Conservation (phyloP, 148 eudicot genomes). For the Linanthus parryae region DNA sequence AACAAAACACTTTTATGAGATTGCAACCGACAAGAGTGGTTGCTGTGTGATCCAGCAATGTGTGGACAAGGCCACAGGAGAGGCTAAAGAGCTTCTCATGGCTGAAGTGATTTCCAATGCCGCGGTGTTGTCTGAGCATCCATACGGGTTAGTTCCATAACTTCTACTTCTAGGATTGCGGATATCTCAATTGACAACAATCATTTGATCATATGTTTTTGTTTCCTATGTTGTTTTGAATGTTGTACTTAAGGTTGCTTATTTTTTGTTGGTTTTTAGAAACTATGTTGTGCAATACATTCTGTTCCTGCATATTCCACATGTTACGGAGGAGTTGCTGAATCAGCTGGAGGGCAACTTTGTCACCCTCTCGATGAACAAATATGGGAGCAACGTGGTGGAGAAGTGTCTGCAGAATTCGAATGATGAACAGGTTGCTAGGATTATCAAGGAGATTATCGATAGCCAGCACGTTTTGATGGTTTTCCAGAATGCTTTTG, state of each 20-base stretch:
- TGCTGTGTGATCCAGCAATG: constrained; percentile 54
- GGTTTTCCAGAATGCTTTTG: constrained; percentile 46
- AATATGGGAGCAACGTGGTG: constrained; percentile 57
- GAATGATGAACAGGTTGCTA: constrained; percentile 16
- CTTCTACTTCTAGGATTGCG: not conserved
- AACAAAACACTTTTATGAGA: constrained; percentile 26
- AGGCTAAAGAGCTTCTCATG: constrained; percentile 24
- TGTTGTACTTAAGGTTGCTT: too few relatives aligned
- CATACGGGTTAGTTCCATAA: constrained; percentile 39
- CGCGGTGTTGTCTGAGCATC: constrained; percentile 40
- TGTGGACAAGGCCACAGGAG: constrained; percentile 34
- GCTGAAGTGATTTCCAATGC: constrained; percentile 28
- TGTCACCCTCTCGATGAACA: constrained; percentile 36
- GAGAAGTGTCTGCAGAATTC: constrained; percentile 37
- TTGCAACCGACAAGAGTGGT: constrained; percentile 50
- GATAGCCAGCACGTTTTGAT: constrained; percentile 15
- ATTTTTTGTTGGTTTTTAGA: constrained; percentile 18
- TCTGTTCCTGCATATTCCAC: constrained; percentile 19
- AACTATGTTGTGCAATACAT: constrained; percentile 61
- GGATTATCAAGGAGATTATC: constrained; percentile 33
- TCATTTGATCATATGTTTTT: too few relatives aligned
- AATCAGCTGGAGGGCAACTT: constrained; percentile 28
- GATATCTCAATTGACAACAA: too few relatives aligned
- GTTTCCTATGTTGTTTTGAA: too few relatives aligned
- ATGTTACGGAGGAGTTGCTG: constrained; percentile 24